Evolutionary conservation across 163 green algal genomes (phyloP).

Genomic region (Chlorella variabilis): DNA sequence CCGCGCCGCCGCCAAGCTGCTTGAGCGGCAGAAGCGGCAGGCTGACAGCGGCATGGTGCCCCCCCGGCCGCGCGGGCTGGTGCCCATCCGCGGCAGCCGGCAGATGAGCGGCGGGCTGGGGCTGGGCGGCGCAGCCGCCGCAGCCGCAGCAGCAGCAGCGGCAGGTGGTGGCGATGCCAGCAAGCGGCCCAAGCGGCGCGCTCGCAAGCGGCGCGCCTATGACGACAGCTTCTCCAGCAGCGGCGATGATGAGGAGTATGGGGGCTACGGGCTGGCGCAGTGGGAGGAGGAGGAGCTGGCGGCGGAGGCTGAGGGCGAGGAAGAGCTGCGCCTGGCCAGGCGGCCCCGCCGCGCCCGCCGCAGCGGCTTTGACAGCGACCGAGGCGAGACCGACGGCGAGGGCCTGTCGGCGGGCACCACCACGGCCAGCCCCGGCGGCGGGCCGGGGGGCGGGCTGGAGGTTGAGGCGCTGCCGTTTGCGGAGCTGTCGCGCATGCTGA

Average conservation of each 20-base stretch:
- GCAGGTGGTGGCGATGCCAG: neutral
- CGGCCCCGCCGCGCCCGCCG: neutral
- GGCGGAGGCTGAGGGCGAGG: constrained; percentile 1
- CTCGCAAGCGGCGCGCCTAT: constrained; percentile 7
- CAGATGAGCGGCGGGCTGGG: neutral
- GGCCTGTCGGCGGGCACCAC: neutral
- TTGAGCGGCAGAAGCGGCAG: constrained; percentile 22
- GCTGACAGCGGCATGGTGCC: neutral
- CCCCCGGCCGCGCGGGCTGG: neutral
- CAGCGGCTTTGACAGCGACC: neutral
- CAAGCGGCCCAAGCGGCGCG: neutral
- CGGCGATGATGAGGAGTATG: neutral
- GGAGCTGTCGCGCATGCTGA: neutral
- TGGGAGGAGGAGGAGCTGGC: neutral
- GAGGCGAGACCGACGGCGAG: neutral
- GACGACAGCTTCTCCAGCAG: neutral
- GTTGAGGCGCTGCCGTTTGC: neutral
- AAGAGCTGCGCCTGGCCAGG: neutral
- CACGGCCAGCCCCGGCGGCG: neutral
- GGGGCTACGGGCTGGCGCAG: neutral
- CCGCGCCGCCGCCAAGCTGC: constrained; percentile 13
- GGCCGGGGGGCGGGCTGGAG: neutral
- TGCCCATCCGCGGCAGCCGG: constrained; percentile 17
- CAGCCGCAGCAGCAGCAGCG: neutral
- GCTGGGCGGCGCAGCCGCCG: neutral